Conservation (phyloP, 2,329 filamentous ascomycete species). For the Xylariaceae sp. region DNA sequence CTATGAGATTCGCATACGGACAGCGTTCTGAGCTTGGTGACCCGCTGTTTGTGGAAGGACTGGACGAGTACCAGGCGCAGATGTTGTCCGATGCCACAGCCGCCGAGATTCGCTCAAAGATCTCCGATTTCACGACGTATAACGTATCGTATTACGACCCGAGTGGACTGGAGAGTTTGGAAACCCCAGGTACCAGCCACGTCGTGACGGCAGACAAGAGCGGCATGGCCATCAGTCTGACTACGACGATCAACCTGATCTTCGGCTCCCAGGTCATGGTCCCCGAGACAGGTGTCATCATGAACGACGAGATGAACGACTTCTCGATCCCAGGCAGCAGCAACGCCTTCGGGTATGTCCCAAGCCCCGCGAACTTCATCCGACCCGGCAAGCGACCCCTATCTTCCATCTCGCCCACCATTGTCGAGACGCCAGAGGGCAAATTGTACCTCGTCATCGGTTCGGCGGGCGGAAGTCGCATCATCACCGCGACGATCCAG, state of each 20-base stretch:
- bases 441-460: slow-evolving; percentile 69
- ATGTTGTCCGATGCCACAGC: slow-evolving; percentile 62
- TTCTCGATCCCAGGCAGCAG: slow-evolving; percentile 70
- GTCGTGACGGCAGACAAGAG: slow-evolving; percentile 63
- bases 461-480: slow-evolving; percentile 77
- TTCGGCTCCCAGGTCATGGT: slow-evolving; percentile 75
- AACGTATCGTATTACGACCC: slow-evolving; percentile 44
- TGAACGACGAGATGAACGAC: slow-evolving; percentile 63
- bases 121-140: slow-evolving; percentile 38
- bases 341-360: slow-evolving; percentile 75
- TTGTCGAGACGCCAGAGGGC: slow-evolving; percentile 67
- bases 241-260: slow-evolving; percentile 75
- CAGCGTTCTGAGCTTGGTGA: slow-evolving; percentile 70
- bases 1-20: slow-evolving; percentile 78
- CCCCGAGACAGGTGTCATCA: slow-evolving; percentile 76
- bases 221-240: slow-evolving; percentile 71
- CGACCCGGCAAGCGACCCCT: slow-evolving; percentile 73
- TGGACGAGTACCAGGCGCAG: slow-evolving; percentile 58
- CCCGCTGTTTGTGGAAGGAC: slow-evolving; percentile 61
- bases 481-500: slow-evolving; percentile 80
- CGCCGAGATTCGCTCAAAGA: slow-evolving; percentile 46
- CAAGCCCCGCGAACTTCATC: slow-evolving; percentile 71
- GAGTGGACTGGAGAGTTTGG: slow-evolving; percentile 41
- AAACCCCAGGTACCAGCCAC: slow-evolving; percentile 67
- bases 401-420: slow-evolving; percentile 72